phyloP scores from a whole-genome alignment of 2,329 filamentous ascomycete genomes.

The Cladosporium sp. region DNA sequence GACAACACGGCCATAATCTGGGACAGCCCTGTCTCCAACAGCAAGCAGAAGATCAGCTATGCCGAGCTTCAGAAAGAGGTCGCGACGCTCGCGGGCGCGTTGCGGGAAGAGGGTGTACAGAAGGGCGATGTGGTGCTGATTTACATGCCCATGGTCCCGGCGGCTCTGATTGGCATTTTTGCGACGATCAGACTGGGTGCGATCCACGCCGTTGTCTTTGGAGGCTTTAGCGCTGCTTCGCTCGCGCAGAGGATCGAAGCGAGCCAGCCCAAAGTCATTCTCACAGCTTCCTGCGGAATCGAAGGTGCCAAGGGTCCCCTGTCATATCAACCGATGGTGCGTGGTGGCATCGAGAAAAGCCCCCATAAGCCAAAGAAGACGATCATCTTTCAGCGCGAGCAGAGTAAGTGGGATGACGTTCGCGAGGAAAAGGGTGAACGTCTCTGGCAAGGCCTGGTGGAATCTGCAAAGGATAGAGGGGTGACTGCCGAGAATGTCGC shows the following conservation, averaged over 20 bases:
- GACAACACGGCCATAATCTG: constrained; percentile 71
- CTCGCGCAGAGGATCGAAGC: constrained; percentile 85
- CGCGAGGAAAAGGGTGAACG: constrained; percentile 61
- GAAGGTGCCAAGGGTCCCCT: constrained; percentile 76
- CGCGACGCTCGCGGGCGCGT: constrained; percentile 70
- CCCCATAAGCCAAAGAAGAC: constrained; percentile 65
- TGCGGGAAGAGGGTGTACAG: constrained; percentile 73
- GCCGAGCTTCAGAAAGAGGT: constrained; percentile 69
- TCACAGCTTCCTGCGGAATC: constrained; percentile 89
- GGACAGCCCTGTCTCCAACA: constrained; percentile 76
- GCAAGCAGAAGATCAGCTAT: constrained; percentile 70
- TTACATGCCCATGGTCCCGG: constrained; percentile 97
- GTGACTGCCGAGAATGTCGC: constrained; percentile 69
- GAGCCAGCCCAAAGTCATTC: constrained; percentile 64
- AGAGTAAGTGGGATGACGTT: constrained; percentile 67
- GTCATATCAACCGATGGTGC: constrained; percentile 69
- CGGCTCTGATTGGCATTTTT: constrained; percentile 78
- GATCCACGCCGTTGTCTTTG: constrained; percentile 87
- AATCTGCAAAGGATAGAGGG: constrained; percentile 61
- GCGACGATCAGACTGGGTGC: constrained; percentile 76
- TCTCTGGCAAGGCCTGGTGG: constrained; percentile 72
- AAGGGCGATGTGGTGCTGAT: constrained; percentile 83
- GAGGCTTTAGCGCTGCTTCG: constrained; percentile 75
- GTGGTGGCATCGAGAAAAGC: constrained; percentile 63
- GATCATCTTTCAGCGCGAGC: constrained; percentile 77